A percentile compares a stretch with the other conserved stretches of the same genome.
phyloP scores from a whole-genome alignment of 768 basidiomycete species.

The Dacryopinax primogenitus region DNA sequence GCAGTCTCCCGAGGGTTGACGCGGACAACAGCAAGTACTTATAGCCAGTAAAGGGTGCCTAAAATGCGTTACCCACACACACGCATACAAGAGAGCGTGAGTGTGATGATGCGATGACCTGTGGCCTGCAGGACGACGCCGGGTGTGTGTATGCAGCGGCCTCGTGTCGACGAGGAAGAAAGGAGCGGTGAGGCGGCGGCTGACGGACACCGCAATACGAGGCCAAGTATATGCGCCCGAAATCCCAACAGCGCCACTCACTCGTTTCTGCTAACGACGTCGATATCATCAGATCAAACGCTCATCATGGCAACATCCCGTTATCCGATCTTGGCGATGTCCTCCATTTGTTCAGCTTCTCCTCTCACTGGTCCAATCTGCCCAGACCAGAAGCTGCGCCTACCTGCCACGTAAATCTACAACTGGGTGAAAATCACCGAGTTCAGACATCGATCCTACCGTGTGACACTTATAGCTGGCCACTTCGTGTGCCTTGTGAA shows the following conservation, averaged over 20 bases:
- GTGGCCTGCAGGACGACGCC: constrained; percentile 1
- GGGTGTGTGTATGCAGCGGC: constrained; percentile 3
- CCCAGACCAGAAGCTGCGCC: background rate
- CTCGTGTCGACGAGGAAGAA: background rate
- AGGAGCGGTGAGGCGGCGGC: constrained; percentile 2
- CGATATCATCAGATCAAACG: background rate
- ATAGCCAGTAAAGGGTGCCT: background rate
- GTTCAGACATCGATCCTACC: background rate
- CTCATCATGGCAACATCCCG: background rate
- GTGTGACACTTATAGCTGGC: background rate
- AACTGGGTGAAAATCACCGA: background rate
- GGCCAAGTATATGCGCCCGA: constrained; percentile 7
- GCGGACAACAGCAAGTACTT: background rate
- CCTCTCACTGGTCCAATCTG: background rate
- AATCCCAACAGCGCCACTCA: background rate
- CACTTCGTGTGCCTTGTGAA: background rate
- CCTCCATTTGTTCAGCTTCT: background rate
- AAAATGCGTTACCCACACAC: background rate
- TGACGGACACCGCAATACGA: background rate
- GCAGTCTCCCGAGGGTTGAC: background rate
- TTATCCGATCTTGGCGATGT: background rate
- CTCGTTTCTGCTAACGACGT: background rate
- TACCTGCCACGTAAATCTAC: background rate
- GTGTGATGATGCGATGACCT: constrained; percentile 8
- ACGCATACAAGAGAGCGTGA: background rate